A percentile compares a stretch with the other conserved stretches of the same genome.
Evolutionary conservation across 2,329 filamentous ascomycete species (phyloP).

Genomic region (Rutstroemia sp.): DNA sequence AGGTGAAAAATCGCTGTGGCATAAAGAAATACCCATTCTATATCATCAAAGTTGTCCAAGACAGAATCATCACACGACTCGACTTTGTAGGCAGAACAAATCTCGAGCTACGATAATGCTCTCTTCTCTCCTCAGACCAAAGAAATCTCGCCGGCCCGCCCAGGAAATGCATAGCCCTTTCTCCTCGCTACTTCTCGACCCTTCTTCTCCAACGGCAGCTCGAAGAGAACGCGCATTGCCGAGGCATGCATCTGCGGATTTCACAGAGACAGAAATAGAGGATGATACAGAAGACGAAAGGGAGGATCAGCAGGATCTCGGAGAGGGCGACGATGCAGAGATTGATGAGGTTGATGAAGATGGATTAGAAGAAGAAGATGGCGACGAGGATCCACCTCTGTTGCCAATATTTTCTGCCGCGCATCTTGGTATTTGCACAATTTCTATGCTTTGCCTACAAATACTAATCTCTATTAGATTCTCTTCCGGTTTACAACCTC

Average conservation of each 20-base stretch:
- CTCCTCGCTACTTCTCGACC: slow-evolving; percentile 27
- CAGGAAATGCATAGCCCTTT: slow-evolving; percentile 25
- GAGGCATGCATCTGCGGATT: slow-evolving; percentile 50
- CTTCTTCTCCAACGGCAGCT: slow-evolving; percentile 18
- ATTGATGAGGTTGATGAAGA: slow-evolving; percentile 35
- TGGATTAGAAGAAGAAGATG: slow-evolving; percentile 33
- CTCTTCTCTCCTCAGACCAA: slow-evolving; percentile 31
- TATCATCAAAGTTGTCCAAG: not conserved
- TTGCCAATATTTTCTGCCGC: slow-evolving; percentile 75
- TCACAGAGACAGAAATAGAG: slow-evolving; percentile 54
- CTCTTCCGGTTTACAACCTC: slow-evolving; percentile 80
- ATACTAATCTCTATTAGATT: slow-evolving; percentile 47
- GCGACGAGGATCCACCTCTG: slow-evolving; percentile 39
- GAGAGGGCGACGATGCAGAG: slow-evolving; percentile 24
- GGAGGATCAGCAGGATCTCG: not conserved
- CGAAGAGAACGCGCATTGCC: slow-evolving; percentile 15
- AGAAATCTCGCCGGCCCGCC: slow-evolving; percentile 26
- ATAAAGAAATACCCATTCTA: not conserved
- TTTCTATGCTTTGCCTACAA: not conserved
- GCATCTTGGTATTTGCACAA: slow-evolving; percentile 54
- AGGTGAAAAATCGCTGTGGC: not conserved
- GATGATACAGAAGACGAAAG: slow-evolving; percentile 23
- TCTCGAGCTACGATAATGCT: slow-evolving; percentile 24
- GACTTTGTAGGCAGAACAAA: not conserved
- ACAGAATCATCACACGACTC: not conserved